Evolutionary conservation across 441 rosid genomes (phyloP), one percentile per base, ranked within the genome.

Genomic region (Croton setiger): DNA sequence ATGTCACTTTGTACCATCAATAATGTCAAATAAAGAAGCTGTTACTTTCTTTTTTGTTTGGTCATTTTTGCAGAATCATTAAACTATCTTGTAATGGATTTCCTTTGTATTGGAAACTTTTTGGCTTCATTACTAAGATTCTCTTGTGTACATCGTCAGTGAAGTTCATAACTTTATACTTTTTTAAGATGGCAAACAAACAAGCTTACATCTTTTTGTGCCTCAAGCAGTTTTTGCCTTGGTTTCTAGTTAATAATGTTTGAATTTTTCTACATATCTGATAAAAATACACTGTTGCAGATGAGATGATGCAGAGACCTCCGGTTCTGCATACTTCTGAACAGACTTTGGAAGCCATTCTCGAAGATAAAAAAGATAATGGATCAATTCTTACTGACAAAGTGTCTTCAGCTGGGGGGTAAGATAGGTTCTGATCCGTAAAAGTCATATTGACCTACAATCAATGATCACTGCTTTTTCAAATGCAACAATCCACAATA

Each of bases 361-460:
- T 72, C 11, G 65, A 78, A 70, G 87, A 68, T 72, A 76, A 63
- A 76, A 76, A 77, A 64, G 78, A 73, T 67, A 73, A 75, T 65
- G 78, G 75, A 62, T 64, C 89, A 70, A 60, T 79, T 60, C 72
- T 49, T 63, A 66, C 48, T 68, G 78, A 79, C 52, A 72, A 70
- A 43, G 65, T 41, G 69, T 71, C 72, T 59, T 75, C 87, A 59
- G 47, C 59, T 69, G 66, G 57, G 73, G 80, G 93, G 99, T 94
- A 94, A 86, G 93, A 69, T 70, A 64, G 45, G 69, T 74, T 72
- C 36, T 55, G 45, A 51, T 60, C n/a, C 67, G 54, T 31, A 36
- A 63, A 68, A 36, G 27, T 55, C 55, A 53, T 55, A 15, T 54
- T 66, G 53, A 62, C 15, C 58, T 55, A 54, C 61, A 37, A 48